Evolutionary conservation across 2,329 filamentous ascomycete species (phyloP).

Genomic region (Thelonectria olida): DNA sequence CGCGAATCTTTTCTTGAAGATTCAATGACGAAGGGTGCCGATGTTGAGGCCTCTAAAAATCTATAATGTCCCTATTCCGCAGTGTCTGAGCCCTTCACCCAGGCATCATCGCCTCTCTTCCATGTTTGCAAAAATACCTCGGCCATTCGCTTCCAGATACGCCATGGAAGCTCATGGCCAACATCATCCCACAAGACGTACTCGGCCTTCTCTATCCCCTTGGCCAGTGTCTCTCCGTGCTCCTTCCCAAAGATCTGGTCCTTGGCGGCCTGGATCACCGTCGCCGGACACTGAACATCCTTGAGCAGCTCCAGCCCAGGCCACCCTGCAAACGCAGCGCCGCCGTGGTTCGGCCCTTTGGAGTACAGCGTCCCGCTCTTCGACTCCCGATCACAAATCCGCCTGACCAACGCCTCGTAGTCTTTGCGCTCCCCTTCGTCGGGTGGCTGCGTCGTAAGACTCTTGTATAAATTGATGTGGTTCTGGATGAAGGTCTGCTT

Average conservation of each 20-base stretch:
- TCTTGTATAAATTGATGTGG: slow-evolving; percentile 11
- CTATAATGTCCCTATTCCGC: neutral
- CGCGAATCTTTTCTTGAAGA: no score
- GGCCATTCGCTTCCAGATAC: slow-evolving; percentile 21
- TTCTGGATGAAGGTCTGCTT: slow-evolving; percentile 6
- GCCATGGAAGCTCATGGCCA: slow-evolving; percentile 31
- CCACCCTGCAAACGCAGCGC: slow-evolving; percentile 33
- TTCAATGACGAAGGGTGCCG: no score
- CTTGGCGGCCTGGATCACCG: slow-evolving; percentile 41
- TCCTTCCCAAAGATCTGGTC: slow-evolving; percentile 41
- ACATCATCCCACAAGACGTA: slow-evolving; percentile 36
- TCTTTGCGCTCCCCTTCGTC: slow-evolving; percentile 14
- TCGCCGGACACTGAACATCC: slow-evolving; percentile 37
- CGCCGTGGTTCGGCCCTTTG: slow-evolving; percentile 40
- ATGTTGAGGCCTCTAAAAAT: no score
- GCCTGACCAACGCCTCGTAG: neutral
- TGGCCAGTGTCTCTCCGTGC: slow-evolving; percentile 39
- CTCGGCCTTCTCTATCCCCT: slow-evolving; percentile 30
- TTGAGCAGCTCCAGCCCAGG: slow-evolving; percentile 35
- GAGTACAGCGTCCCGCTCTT: slow-evolving; percentile 38
- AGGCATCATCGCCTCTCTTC: slow-evolving; percentile 17
- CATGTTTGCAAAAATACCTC: slow-evolving; percentile 14
- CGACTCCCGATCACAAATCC: slow-evolving; percentile 21
- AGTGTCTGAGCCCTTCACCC: neutral
- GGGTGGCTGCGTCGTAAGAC: slow-evolving; percentile 18